Base-by-base conservation (phyloP, 768 basidiomycete species). In the Floccularia luteovirens region DNA sequence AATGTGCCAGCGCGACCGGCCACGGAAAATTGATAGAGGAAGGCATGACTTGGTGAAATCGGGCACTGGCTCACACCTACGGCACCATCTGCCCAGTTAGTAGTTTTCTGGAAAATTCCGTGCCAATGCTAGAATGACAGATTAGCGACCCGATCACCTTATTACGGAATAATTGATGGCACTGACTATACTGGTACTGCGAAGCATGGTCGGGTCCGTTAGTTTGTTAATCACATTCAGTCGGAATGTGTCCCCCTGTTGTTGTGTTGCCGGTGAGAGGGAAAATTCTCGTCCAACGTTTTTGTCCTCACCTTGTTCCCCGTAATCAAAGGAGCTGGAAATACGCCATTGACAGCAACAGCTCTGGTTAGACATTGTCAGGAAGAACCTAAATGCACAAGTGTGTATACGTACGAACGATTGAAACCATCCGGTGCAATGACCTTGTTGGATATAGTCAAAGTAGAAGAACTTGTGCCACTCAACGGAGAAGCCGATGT, bases 201-300 rank as follows among this genome's bases (percentile, higher is more conserved):
- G 63, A 22, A 66, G 44, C 76, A 79, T 75, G 0, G 67, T 58
- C 1, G 62, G 60, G 32, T 81, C 72, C 0, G 56, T 61, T 17
- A 79, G 59, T 11, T 51, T 23, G 43, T 76, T 64, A 13, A 65
- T 55, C 3, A 80, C 73, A 34, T 74, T 73, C 31, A 80, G 51
- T 21, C 44, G 33, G 47, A 74, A 74, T 24, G 47, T 48, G 38
- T 66, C 60, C 10, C 74, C 67, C 59, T 76, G 30, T 6, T 12
- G 23, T 4, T 2, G 28, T 3, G 31, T 21, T 28, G 23, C 3
- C 6, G 3, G 13, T 21, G 11, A 41, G 31, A 24, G 28, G n/a
- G n/a, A n/a, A 25, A 36, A n/a, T 11, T 13, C 2, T 20, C n/a
- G 20, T 11, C 7, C 12, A 17, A n/a, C 31, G 31, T 24, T 34